phyloP scores from a whole-genome alignment of 257 asterid species.

The Coffea eugenioides region DNA sequence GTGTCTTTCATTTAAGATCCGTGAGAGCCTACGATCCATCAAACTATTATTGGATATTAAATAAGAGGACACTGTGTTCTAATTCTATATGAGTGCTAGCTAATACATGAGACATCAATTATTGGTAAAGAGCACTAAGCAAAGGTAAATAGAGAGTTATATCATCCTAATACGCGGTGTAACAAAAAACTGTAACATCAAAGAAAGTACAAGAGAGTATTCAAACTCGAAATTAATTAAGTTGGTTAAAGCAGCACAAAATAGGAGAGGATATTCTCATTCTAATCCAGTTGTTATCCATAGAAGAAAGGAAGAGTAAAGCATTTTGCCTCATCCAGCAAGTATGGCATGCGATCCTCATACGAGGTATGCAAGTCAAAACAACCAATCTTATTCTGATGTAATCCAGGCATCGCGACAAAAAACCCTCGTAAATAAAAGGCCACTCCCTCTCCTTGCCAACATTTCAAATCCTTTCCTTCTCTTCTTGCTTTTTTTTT shows the following conservation, averaged over 20 bases:
- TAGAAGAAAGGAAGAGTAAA: conserved; percentile 19
- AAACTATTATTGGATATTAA: no score
- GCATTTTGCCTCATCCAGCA: conserved; percentile 28
- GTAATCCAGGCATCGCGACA: conserved; percentile 42
- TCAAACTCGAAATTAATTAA: not conserved
- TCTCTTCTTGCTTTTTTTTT: conserved; percentile 9
- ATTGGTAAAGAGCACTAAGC: no score
- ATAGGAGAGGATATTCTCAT: conserved; percentile 29
- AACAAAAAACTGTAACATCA: no score
- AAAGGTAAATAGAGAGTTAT: no score
- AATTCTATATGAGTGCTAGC: no score
- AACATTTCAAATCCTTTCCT: conserved; percentile 29
- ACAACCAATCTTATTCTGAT: conserved; percentile 32
- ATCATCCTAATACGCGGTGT: no score
- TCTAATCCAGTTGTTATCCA: conserved; percentile 31
- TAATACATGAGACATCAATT: no score
- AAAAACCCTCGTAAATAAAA: conserved; percentile 23
- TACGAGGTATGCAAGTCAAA: conserved; percentile 37
- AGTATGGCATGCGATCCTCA: conserved; percentile 30
- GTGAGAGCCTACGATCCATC: no score
- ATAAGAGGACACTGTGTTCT: no score
- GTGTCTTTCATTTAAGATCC: no score
- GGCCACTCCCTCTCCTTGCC: conserved; percentile 15
- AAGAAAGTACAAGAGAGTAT: no score
- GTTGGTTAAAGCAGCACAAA: conserved; percentile 54